phyloP scores from a whole-genome alignment of 129 eudicot species.

The Centella asiatica region DNA sequence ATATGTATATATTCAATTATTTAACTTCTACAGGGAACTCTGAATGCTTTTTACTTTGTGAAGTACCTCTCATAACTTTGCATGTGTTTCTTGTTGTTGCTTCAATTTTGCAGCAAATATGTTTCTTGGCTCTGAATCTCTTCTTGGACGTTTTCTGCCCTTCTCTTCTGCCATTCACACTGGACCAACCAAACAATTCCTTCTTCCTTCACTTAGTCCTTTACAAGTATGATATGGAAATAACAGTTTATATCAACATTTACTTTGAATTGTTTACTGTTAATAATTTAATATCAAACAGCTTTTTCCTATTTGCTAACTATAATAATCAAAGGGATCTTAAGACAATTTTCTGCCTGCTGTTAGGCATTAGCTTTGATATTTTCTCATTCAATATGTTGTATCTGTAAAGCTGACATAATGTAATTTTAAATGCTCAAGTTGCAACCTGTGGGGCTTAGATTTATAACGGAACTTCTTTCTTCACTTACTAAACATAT shows the following conservation, averaged over 20 bases:
- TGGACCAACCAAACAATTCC: conserved; percentile 27
- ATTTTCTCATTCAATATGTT: background rate
- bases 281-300: background rate
- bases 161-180: conserved; percentile 28
- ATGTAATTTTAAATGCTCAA: background rate
- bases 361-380: background rate
- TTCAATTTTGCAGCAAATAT: conserved; percentile 51
- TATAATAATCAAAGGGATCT: background rate
- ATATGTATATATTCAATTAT: too few species aligned
- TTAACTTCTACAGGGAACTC: too few species aligned
- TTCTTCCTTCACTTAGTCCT: conserved; percentile 58
- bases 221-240: conserved; percentile 84
- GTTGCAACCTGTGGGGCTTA: background rate
- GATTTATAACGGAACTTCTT: background rate
- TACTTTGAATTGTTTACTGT: background rate
- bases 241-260: too few species aligned
- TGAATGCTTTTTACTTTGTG: background rate
- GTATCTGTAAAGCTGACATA: background rate
- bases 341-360: background rate
- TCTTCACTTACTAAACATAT: background rate
- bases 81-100: conserved; percentile 2
- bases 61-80: conserved; percentile 2
- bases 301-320: too few species aligned
- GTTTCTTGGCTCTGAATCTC: conserved; percentile 68
- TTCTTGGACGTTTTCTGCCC: conserved; percentile 59